Evolutionary conservation across 176 grass and related monocot species (phyloP).

Genomic region (Avena eriantha): DNA sequence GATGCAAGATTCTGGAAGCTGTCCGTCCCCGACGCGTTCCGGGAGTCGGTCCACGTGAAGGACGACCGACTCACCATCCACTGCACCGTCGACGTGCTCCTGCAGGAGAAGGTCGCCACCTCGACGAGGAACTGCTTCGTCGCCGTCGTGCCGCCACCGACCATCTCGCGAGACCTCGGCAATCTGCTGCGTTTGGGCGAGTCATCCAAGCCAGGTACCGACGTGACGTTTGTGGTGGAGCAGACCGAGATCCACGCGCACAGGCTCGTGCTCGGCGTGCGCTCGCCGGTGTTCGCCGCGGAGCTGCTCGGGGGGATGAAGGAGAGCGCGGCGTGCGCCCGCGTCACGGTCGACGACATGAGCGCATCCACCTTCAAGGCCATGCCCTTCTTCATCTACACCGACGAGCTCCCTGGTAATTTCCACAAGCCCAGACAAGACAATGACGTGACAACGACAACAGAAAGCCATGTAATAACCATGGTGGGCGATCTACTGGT

Average conservation of each 20-base stretch:
- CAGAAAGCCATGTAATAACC: too few species aligned
- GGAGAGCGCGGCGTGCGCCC: not conserved
- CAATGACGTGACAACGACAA: not conserved
- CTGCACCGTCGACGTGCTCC: not conserved
- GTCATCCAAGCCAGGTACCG: not conserved
- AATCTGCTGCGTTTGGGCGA: not conserved
- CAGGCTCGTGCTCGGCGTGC: not conserved
- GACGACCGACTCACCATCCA: constrained; percentile 1
- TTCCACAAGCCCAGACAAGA: not conserved
- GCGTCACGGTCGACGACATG: not conserved
- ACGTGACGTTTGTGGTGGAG: not conserved
- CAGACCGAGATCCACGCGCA: not conserved
- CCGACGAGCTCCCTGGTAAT: not conserved
- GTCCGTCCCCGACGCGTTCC: not conserved
- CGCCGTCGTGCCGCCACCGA: not conserved
- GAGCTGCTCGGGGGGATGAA: not conserved
- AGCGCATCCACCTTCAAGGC: not conserved
- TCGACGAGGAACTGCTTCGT: not conserved
- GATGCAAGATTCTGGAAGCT: not conserved
- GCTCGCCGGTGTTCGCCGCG: not conserved
- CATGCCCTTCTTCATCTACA: constrained; percentile 6
- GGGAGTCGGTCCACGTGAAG: not conserved
- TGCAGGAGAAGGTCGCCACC: not conserved
- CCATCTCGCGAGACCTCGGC: not conserved
- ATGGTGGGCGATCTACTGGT: not conserved